Evolutionary conservation across 805 yeast genomes (phyloP), one percentile per base, ranked within the genome.

Genomic region (Kodamaea neixiangensis): DNA sequence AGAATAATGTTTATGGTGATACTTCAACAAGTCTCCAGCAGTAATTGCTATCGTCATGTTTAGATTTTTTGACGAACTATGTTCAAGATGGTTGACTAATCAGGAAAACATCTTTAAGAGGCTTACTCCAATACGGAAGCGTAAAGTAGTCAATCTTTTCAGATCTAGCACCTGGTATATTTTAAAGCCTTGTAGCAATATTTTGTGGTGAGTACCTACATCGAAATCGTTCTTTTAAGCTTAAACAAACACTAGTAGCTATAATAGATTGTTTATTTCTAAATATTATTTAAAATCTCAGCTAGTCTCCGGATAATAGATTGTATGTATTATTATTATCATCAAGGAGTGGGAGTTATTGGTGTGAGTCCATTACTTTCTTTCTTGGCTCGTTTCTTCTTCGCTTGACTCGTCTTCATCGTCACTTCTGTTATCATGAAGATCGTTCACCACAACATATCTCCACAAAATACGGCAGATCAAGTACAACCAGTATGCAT

Each of bases 351-450:
- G 11, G 11, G 31, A 25, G n/a, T 25, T 25, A 25, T 37, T 9
- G 13, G 40, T 9, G 40, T 15, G 7, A 7, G n/a, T 11, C n/a
- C 13, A 6, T 20, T 37, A 37, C 41, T 37, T 37, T 17, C 21
- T 37, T 19, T 37, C 41, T 19, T 25, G 31, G 31, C 3, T 37
- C 13, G 29, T 45, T 46, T 58, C 63, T 11, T 64, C 70, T 41
- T 59, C 60, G 9, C 48, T 45, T 2, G 48, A 45, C 41, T 85
- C 92, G 18, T 77, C 81, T 62, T 92, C 97, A 54, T 82, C 86
- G 51, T 92, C 97, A 65, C 93, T 85, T 73, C 98, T 83, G 40
- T 88, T 97, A 67, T 91, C 97, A 58, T 79, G 78, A 37, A 80
- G 78, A 42, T 77, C 81, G 54, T 86, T 89, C 44, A 76, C 76